Conservation (phyloP, 345 rosid species). For the Aethionema arabicum region DNA sequence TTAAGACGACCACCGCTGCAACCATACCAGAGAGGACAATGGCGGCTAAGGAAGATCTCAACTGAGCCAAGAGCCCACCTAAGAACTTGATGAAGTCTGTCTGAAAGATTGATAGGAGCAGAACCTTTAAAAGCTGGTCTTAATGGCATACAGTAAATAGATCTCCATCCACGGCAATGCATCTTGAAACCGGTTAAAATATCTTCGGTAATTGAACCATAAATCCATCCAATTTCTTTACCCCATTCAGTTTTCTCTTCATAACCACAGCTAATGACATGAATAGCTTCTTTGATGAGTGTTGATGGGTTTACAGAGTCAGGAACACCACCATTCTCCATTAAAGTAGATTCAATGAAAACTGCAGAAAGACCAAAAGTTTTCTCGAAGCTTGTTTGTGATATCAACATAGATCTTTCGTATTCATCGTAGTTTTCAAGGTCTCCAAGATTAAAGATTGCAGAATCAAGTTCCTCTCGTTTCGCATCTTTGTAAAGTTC, state of each 20-base stretch:
- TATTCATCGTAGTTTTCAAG: constrained; percentile 86
- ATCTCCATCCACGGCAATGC: constrained; percentile 99
- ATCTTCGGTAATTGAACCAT: constrained; percentile 94
- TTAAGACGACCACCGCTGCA: constrained; percentile 95
- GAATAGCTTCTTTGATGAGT: constrained; percentile 94
- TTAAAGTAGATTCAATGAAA: constrained; percentile 88
- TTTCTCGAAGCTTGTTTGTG: constrained; percentile 91
- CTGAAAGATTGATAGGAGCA: constrained; percentile 96
- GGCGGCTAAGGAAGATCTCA: constrained; percentile 93
- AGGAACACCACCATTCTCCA: constrained; percentile 92
- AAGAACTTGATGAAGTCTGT: constrained; percentile 88
- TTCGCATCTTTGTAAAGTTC: constrained; percentile 81
- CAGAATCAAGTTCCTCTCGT: constrained; percentile 86
- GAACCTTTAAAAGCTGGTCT: constrained; percentile 99
- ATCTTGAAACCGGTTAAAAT: constrained; percentile 95
- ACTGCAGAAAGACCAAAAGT: constrained; percentile 93
- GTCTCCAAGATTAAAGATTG: constrained; percentile 89
- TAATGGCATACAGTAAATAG: constrained; percentile 91
- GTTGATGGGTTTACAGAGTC: constrained; percentile 80
- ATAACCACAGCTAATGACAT: constrained; percentile 89
- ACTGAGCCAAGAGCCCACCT: constrained; percentile 99
- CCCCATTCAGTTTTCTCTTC: constrained; percentile 99
- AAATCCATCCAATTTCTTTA: constrained; percentile 99
- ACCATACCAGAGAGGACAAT: constrained; percentile 97
- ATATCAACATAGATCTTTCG: constrained; percentile 92